Evolutionary conservation across 2,329 filamentous ascomycete genomes (phyloP).

Genomic region (Pezicula carpinea): DNA sequence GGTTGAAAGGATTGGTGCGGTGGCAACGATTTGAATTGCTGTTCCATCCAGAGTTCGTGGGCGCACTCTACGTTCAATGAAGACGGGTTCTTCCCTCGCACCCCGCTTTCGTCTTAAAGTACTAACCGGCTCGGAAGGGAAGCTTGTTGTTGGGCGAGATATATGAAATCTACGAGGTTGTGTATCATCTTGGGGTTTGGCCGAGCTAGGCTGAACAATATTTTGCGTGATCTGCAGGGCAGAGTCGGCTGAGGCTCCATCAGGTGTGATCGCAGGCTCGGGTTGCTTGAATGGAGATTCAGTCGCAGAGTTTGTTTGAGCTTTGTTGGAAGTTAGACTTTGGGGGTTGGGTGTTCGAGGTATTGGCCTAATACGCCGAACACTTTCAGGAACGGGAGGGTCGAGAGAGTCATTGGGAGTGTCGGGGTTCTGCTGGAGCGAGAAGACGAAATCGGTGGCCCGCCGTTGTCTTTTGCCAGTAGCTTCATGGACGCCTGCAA

Average conservation of each 20-base stretch:
- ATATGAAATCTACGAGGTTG: slow-evolving; percentile 52
- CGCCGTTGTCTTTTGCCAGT: slow-evolving; percentile 19
- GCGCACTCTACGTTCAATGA: slow-evolving; percentile 47
- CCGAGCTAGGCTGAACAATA: no score
- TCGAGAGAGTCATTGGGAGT: slow-evolving; percentile 1
- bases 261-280: not conserved
- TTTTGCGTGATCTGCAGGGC: no score
- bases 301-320: not conserved
- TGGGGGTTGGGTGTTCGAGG: slow-evolving; percentile 11
- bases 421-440: slow-evolving; percentile 16
- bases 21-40: slow-evolving; percentile 12
- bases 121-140: not conserved
- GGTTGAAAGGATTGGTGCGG: slow-evolving; percentile 2
- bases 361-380: slow-evolving; percentile 17
- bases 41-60: slow-evolving; percentile 20
- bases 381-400: slow-evolving; percentile 4
- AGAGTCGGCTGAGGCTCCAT: no score
- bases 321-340: not conserved
- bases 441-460: slow-evolving; percentile 23
- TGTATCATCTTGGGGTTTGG: not conserved
- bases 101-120: slow-evolving; percentile 13
- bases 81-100: slow-evolving; percentile 39
- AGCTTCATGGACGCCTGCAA: slow-evolving; percentile 25
- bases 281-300: not conserved
- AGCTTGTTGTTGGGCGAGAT: slow-evolving; percentile 37